These are phyloP conservation scores for Oligophagozyma castellii DNA, from an alignment of 1,139 yeast genomes.

Conservation along the genomic window DNA sequence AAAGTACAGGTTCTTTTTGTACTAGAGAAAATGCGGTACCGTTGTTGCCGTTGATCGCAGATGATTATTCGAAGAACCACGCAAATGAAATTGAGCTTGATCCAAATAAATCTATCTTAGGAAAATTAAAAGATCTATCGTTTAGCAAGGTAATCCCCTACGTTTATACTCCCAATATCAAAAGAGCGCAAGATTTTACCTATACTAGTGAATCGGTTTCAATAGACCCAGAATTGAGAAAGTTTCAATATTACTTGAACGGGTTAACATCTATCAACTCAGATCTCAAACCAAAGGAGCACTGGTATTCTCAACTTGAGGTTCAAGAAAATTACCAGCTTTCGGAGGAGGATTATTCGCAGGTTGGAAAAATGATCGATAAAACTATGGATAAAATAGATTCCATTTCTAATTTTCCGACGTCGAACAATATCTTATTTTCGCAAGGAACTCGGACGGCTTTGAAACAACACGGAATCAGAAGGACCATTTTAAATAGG, in stretches of 20 bases:
- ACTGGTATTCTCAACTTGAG: constrained; percentile 7
- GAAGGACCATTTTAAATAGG: not conserved
- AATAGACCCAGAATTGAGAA: no score
- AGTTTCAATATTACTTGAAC: no score
- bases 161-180: constrained; percentile 33
- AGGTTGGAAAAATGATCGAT: not conserved
- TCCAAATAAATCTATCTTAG: not conserved
- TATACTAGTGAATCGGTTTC: no score
- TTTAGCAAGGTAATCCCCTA: constrained; percentile 40
- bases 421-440: not conserved
- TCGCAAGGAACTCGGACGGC: not conserved
- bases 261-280: no score
- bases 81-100: not conserved
- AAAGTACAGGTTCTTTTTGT: constrained; percentile 22
- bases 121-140: constrained; percentile 4
- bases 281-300: not conserved
- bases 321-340: constrained; percentile 11
- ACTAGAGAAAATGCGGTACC: constrained; percentile 31
- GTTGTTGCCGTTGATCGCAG: constrained; percentile 46
- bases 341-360: constrained; percentile 1
- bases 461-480: not conserved
- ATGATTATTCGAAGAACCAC: constrained; percentile 25
- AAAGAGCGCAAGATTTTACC: no score
- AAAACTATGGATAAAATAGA: not conserved
- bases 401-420: not conserved